Base-by-base conservation (phyloP, 192 early-diverging fungal genomes). In the Backusella mclennaniae region DNA sequence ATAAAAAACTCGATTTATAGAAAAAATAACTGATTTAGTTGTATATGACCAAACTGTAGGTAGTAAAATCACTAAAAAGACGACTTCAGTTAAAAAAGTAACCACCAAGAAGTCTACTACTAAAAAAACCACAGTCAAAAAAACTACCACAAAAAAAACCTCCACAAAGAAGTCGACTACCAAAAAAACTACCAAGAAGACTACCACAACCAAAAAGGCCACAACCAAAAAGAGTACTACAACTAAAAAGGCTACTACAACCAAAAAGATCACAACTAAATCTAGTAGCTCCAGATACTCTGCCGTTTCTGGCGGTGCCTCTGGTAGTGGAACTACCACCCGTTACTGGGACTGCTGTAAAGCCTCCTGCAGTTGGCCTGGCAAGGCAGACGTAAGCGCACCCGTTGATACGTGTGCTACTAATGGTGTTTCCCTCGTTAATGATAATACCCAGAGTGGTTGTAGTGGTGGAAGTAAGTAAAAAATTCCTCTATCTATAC, bases 291-390 rank as follows among this genome's bases (percentile, higher is more conserved):
- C 49, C 31, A 17, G 29, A n/a, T 56, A 73, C 15, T 44, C 41
- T 53, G 44, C 77, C 23, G 21, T 78, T 17, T 14, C 71, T 23
- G 77, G 77, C 14, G 77, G 77, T 39, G 36, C 19, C 8, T 73
- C 71, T 36, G 77, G 77, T 19, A 73, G 36, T 35, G 77, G 77
- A 33, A 66, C 42, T 6, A 78, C 77, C 4, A 78, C 77, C 7
- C 77, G 77, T 15, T 78, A 78, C 41, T 78, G 77, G 77, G 77
- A 79, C 46, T 79, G 77, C 46, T 79, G 77, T 67, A 79, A 79
- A 17, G 8, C 77, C 33, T 74, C 73, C 9, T 74, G 77, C 15
- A 66, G 67, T 63, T 74, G 72, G 73, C 35, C 46, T 1, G 77
- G 77, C 2, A 79, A 79, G 52, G 77, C 73, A n/a, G 41, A 42